These are phyloP conservation scores for Trypanosoma caninum DNA, from an alignment of 208 protist species.

Conservation along the genomic window DNA sequence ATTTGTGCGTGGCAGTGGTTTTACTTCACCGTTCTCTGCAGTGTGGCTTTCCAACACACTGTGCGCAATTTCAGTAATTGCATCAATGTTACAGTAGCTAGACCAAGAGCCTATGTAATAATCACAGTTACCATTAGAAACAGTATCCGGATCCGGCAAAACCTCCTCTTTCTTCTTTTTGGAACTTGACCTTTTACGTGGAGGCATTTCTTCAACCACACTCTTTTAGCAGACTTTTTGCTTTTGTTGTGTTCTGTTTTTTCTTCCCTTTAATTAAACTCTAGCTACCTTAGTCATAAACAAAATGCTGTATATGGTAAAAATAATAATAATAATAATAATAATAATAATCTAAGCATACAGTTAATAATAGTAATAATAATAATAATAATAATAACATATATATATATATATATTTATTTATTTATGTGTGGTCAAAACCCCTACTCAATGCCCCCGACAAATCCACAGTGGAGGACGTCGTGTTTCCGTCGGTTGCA, in stretches of 20 bases:
- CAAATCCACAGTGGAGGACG: constrained; percentile 81
- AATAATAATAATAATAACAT: too few species aligned
- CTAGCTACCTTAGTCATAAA: too few species aligned
- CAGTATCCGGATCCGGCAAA: constrained; percentile 51
- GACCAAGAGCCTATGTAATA: constrained; percentile 86
- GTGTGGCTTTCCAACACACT: constrained; percentile 50
- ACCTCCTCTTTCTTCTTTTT: constrained; percentile 59
- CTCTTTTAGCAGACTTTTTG: too few species aligned
- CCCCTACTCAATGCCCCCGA: constrained; percentile 64
- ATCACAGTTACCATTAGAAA: constrained; percentile 48
- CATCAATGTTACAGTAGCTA: constrained; percentile 41
- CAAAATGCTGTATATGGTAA: neutral
- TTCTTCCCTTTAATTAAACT: too few species aligned
- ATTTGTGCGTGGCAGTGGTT: constrained; percentile 50
- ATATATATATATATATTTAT: neutral
- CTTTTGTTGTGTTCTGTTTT: too few species aligned
- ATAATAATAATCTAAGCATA: too few species aligned
- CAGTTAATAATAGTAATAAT: too few species aligned
- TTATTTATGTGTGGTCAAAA: too few species aligned
- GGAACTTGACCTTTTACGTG: constrained; percentile 38
- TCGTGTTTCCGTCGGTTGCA: constrained; percentile 26
- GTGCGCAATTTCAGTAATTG: constrained; percentile 46
- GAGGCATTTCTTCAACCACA: too few species aligned
- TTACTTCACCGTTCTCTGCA: constrained; percentile 39
- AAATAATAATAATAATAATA: neutral